These are phyloP conservation scores for Aureobasidium sp. DNA, from an alignment of 2,329 filamentous ascomycete species.

Conservation along the genomic window DNA sequence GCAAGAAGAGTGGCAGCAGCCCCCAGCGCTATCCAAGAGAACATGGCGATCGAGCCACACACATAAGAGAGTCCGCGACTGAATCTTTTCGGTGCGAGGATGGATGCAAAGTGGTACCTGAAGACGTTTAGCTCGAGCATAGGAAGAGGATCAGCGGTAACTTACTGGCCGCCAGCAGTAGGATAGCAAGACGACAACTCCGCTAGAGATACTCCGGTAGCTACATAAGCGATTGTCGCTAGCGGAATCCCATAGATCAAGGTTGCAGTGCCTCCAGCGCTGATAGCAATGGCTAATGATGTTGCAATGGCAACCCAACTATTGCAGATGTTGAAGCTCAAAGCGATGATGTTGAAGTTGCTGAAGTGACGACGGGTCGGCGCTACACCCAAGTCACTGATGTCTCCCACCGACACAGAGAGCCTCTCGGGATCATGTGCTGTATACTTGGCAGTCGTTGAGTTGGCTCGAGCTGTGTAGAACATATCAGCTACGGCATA, in stretches of 20 bases:
- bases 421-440: neutral
- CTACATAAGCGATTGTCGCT: constrained; percentile 12
- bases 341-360: constrained; percentile 43
- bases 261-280: constrained; percentile 25
- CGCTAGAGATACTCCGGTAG: constrained; percentile 17
- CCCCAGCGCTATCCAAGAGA: constrained; percentile 15
- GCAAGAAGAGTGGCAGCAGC: constrained; percentile 17
- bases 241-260: constrained; percentile 16
- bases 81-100: neutral
- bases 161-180: constrained; percentile 11
- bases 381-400: neutral
- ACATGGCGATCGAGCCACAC: constrained; percentile 1
- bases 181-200: constrained; percentile 13
- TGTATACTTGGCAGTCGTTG: neutral
- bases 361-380: constrained; percentile 53
- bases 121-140: neutral
- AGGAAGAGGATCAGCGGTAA: neutral
- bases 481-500: neutral
- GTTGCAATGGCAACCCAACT: constrained; percentile 53
- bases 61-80: neutral
- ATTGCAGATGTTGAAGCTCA: constrained; percentile 50
- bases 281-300: constrained; percentile 44
- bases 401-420: neutral
- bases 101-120: constrained; percentile 2
- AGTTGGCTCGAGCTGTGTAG: neutral